phyloP scores from a whole-genome alignment of 2,329 filamentous ascomycete species.

The Aspergillus costaricaensis region DNA sequence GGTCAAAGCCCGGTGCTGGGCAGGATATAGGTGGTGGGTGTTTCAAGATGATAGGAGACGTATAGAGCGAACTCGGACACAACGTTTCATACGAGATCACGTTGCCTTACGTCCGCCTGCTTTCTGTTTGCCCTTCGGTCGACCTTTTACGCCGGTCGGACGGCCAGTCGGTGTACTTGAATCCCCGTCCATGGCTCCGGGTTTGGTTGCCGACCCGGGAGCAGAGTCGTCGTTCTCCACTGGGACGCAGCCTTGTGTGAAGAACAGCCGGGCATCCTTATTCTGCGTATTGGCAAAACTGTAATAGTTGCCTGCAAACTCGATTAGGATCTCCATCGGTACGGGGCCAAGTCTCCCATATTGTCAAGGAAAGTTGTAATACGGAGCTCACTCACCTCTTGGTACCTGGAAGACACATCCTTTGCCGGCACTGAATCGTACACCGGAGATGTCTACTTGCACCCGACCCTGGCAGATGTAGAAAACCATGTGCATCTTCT shows the following conservation, averaged over 20 bases:
- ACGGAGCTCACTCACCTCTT: conserved; percentile 66
- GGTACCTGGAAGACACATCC: conserved; percentile 95
- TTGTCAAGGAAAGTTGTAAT: not conserved
- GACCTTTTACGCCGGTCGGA: conserved; percentile 27
- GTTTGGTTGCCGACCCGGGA: conserved; percentile 27
- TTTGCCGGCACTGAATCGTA: conserved; percentile 75
- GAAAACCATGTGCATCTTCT: conserved; percentile 97
- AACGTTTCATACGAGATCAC: not conserved
- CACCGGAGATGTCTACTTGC: conserved; percentile 63
- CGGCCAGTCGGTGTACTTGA: conserved; percentile 19
- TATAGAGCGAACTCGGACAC: not conserved
- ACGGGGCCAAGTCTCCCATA: not conserved
- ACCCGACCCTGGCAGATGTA: conserved; percentile 86
- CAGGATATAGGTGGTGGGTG: not conserved
- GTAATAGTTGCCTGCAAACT: conserved; percentile 78
- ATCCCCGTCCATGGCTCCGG: conserved; percentile 26
- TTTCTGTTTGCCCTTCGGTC: conserved; percentile 40
- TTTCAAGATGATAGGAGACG: conserved; percentile 1
- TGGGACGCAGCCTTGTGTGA: conserved; percentile 79
- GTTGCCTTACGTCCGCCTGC: conserved; percentile 11
- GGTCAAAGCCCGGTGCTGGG: not conserved
- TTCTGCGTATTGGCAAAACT: conserved; percentile 81
- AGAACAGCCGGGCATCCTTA: conserved; percentile 77
- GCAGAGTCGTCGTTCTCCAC: conserved; percentile 32
- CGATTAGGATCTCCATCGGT: not conserved